Conservation (phyloP, 2,329 filamentous ascomycete species). For the Ceratocystiopsis sp. region DNA sequence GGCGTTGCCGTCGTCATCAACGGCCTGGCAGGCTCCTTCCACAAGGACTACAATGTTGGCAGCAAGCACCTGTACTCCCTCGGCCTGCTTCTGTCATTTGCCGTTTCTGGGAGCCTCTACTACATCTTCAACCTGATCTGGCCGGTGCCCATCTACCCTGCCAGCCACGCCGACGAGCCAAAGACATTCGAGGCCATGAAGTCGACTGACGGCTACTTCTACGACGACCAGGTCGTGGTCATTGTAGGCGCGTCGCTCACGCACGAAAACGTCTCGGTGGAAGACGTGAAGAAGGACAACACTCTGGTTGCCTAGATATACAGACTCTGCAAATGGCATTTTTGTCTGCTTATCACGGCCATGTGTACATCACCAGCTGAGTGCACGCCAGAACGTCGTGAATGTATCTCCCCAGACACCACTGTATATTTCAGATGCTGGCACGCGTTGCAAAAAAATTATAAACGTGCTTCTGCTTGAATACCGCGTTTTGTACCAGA, state of each 20-base stretch:
- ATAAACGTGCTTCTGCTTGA: no score
- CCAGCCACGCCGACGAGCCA: not conserved
- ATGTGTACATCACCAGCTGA: no score
- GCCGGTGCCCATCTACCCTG: slow-evolving; percentile 10
- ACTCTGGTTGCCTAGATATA: not conserved
- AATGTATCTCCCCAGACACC: no score
- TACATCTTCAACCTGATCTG: slow-evolving; percentile 19
- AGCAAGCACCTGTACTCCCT: slow-evolving; percentile 17
- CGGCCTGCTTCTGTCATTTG: slow-evolving; percentile 18
- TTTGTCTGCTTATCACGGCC: no score
- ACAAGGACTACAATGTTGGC: slow-evolving; percentile 13
- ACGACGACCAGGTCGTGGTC: not conserved
- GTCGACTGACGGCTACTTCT: slow-evolving; percentile 1
- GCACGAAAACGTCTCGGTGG: no score
- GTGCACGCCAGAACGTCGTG: no score
- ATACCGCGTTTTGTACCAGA: no score
- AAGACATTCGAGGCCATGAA: slow-evolving; percentile 1
- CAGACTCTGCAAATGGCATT: no score
- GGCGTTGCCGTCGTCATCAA: slow-evolving; percentile 19
- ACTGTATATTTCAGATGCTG: no score
- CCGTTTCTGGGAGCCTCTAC: slow-evolving; percentile 16
- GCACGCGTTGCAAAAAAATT: no score
- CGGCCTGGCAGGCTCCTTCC: slow-evolving; percentile 17
- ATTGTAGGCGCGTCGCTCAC: not conserved
- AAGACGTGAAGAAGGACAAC: no score